These are phyloP conservation scores for Rhinocladiella mackenziei DNA, from an alignment of 2,329 filamentous ascomycete genomes.

Conservation along the genomic window DNA sequence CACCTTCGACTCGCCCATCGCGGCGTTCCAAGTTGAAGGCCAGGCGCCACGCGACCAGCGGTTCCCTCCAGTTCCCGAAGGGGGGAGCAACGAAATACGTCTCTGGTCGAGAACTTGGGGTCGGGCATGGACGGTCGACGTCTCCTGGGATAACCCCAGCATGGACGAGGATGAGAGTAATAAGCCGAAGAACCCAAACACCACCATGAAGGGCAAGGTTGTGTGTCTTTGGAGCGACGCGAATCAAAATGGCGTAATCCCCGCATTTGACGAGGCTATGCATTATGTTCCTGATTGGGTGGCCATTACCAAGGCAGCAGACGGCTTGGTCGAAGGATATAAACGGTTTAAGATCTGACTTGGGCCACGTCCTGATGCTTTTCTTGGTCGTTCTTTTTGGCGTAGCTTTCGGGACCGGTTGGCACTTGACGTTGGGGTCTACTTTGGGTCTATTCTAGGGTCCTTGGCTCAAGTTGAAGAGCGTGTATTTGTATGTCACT, in stretches of 20 bases:
- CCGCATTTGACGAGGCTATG: constrained; percentile 74
- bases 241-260: constrained; percentile 67
- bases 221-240: constrained; percentile 85
- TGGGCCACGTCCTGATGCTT: too few relatives aligned
- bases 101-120: constrained; percentile 82
- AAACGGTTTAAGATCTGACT: constrained; percentile 62
- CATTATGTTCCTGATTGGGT: constrained; percentile 77
- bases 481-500: too few relatives aligned
- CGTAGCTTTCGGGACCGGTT: too few relatives aligned
- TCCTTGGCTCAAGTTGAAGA: too few relatives aligned
- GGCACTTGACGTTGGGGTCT: too few relatives aligned
- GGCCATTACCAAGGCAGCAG: constrained; percentile 67
- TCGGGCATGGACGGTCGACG: constrained; percentile 69
- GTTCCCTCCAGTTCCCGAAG: constrained; percentile 60
- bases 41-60: constrained; percentile 58
- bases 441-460: too few relatives aligned
- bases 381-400: background rate
- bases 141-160: constrained; percentile 55
- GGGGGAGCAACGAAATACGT: constrained; percentile 64
- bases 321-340: constrained; percentile 77
- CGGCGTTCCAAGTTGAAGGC: constrained; percentile 60
- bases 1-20: constrained; percentile 65
- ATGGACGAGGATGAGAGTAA: constrained; percentile 17
- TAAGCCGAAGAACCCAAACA: constrained; percentile 34
- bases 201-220: constrained; percentile 59